Base-by-base conservation (phyloP, 805 yeast genomes). In the Dipodascus albidus region DNA sequence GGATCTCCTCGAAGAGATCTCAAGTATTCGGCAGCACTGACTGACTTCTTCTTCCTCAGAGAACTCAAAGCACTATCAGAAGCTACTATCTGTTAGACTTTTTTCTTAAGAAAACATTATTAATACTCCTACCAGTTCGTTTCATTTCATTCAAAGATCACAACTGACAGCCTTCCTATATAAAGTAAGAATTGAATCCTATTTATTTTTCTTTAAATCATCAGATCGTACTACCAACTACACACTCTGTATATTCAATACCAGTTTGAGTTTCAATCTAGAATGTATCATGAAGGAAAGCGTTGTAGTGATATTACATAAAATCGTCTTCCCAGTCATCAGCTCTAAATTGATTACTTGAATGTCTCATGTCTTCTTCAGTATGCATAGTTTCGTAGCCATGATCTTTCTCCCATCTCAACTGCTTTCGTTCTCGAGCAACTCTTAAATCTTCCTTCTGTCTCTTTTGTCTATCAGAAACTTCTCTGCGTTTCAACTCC, bases 311-410 rank as follows among this genome's bases (percentile, higher is more conserved):
- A n/a, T n/a, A n/a, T n/a, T 61, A 77, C 80, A 73, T 71, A 56
- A 79, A 79, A 60, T 78, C 83, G 52, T 79, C 83, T 58, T 79
- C 83, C 70, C 76, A 77, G 60, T 76, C 78, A 53, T 75, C 81
- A 58, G 68, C 68, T 42, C 81, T 63, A 57, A 69, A 67, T 64
- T 76, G 75, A 57, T 78, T 78, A 58, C 74, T 71, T 47, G 73
- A 64, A 51, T 66, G 71, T 44, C 72, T 67, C 53, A 76, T 59
- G 48, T 70, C 70, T 20, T 75, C 80, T 27, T 74, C 78, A 11
- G 73, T 68, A 52, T 74, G 77, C 54, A 79, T 58, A 54, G 77
- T 82, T 35, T 74, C 77, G 59, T 76, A 76, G 38, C 74, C 72
- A 38, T 70, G 69, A 48, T 73, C 70, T 52, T 71, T 72, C 52